Evolutionary conservation across 169 alveolate species (phyloP), one percentile per base, ranked within the genome.

Genomic region (Cryptosporidium baileyi): DNA sequence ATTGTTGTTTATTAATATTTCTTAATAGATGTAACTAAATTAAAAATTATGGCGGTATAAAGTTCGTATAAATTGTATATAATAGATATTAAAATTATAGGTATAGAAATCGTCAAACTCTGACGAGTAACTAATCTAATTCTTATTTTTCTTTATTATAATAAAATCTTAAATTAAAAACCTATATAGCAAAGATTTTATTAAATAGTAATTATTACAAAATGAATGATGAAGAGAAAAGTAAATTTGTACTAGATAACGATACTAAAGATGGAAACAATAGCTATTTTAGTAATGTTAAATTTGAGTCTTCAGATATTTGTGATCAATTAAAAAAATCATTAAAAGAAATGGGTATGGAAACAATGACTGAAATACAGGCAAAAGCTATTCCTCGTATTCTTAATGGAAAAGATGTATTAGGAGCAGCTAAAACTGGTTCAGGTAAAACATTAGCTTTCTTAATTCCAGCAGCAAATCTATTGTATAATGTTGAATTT

Each of bases 381-480:
- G 98, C 98, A 43, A 96, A 95, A 90, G 92, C 99, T 22, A 98
- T 97, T 28, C 99, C 99, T 8, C 98, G 94, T 26, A 92, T 97
- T 19, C 94, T 97, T 54, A 95, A 94, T 88, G 99, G 99, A 57
- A 96, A 96, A 80, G 99, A 98, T 90, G 98, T 97, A 6, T 88
- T 97, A 60, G 99, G 99, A 36, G 97, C 99, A 38, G 99, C 99
- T 3, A 96, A 97, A 85, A 97, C 99, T 4, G 97, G 99, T 13
- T 96, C 99, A 28, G 99, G 99, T 13, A 98, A 98, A 89, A 98
- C 99, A 2, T 92, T 98, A 82, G 99, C 99, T 15, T 98, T 97
- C 91, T 90, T 98, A 89, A 94, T 98, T 22, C 99, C 99, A 32
- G 97, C 99, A n/a, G 91, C 97, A 45, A 98, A 98, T 89, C 85